Evolutionary conservation across 371 early-diverging fungal genomes (phyloP), one percentile per base, ranked within the genome.

Genomic region (Furculomyces boomerangus): DNA sequence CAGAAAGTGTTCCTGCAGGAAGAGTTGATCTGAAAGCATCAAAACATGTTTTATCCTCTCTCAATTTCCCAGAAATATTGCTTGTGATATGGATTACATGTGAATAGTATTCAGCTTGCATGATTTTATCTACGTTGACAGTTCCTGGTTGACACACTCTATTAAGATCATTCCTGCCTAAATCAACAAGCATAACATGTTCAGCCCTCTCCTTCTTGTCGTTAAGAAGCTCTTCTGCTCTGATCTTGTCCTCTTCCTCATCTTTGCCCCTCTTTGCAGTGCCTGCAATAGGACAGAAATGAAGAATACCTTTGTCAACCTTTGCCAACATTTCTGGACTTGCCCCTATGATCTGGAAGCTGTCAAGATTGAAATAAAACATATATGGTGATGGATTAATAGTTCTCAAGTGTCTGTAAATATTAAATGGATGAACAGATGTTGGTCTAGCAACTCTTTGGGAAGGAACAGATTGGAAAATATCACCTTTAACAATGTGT

Each of bases 81-180:
- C 84, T 83, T 18, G 94, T 94, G 64, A 96, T 93, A 58, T 96
- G 97, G 93, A 96, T 96, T 29, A 93, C 96, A 63, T 96, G 94
- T 30, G 87, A 86, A 62, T 90, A 96, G 35, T 81, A 75, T 65
- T 96, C 97, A 57, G 94, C 81, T 52, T 90, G 81, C 97, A 96
- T 96, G 56, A 94, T 71, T 56, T 89, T 90, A 60, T 93, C 92
- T 10, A 93, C 93, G 56, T 75, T 83, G 56, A 93, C 93, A 30
- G 91, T 78, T 54, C 76, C 77, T 1, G 97, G 94, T 53, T 83
- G 73, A 69, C 93, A 94, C 28, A 96, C 79, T 41, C 94, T 86
- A 71, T 96, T 93, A 24, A 90, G 81, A 65, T 96, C 97, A 67
- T 96, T 96, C 55, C 95, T 83, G 13, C 95, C 95, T 26, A 96